Percentiles rank a stretch among this genome's conserved stretches.
These are phyloP conservation scores for Diaporthe sp. DNA, from an alignment of 2,329 filamentous ascomycete genomes.

Conservation along the genomic window DNA sequence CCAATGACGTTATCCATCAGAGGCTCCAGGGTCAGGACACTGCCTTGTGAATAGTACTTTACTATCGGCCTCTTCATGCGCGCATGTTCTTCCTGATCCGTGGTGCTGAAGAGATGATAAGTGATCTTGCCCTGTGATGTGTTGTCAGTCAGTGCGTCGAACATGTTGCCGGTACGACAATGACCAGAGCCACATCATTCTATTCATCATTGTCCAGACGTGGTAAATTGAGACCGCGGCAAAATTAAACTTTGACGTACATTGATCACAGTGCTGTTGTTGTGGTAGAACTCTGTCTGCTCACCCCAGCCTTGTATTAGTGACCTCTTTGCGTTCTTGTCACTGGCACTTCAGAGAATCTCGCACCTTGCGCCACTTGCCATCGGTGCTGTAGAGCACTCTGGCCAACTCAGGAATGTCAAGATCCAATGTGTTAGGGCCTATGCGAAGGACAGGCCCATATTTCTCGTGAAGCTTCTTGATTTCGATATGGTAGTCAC, in stretches of 20 bases:
- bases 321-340: no score
- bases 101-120: not conserved
- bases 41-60: not conserved
- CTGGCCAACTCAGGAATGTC: not conserved
- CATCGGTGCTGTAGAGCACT: not conserved
- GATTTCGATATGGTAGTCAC: not conserved
- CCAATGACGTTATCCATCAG: not conserved
- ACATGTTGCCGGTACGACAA: not conserved
- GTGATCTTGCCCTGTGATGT: not conserved
- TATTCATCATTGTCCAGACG: not conserved
- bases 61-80: not conserved
- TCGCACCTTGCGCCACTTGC: not conserved
- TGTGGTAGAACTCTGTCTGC: not conserved
- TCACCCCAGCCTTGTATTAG: accelerated
- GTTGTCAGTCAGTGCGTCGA: not conserved
- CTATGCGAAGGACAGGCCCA: not conserved
- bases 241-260: not conserved
- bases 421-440: not conserved
- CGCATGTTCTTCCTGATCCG: not conserved
- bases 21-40: not conserved
- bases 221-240: no score
- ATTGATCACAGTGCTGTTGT: not conserved
- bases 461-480: not conserved
- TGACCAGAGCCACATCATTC: not conserved
- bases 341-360: no score